Evolutionary conservation across 169 alveolate species (phyloP).

Genomic region (Eimeria falciformis): DNA sequence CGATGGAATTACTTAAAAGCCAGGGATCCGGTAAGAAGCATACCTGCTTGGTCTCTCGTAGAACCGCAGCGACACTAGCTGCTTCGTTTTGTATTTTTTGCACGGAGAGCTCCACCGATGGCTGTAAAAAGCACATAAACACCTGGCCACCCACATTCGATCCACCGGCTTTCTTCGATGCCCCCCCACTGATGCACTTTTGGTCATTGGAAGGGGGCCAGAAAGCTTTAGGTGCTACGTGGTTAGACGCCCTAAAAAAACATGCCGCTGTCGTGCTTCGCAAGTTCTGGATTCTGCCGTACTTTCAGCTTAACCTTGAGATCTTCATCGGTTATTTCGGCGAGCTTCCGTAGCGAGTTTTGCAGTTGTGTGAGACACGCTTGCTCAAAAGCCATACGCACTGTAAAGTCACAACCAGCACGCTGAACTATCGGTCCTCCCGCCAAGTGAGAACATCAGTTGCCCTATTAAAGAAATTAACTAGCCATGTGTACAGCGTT

Average conservation of each 20-base stretch:
- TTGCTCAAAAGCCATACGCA: conserved; percentile 39
- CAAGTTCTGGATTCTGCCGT: background rate
- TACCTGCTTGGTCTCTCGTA: conserved; percentile 33
- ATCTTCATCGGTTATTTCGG: conserved; percentile 6
- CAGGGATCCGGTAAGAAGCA: background rate
- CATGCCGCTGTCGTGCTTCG: no score
- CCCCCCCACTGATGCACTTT: no score
- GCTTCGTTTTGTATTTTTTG: conserved; percentile 42
- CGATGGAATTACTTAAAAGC: background rate
- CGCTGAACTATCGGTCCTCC: no score
- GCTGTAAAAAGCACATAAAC: background rate
- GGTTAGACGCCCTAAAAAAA: no score
- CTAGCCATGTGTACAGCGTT: background rate
- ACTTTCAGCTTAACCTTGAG: background rate
- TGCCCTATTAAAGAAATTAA: background rate
- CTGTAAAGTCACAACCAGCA: background rate
- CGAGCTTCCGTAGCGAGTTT: background rate
- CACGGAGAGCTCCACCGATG: conserved; percentile 5
- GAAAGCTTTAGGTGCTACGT: no score
- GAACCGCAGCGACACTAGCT: conserved; percentile 26
- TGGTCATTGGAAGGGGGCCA: no score
- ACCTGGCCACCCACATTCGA: background rate
- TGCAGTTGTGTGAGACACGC: conserved; percentile 42
- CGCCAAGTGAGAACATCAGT: no score
- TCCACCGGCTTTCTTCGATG: no score